These are phyloP conservation scores for Pleoardoris graminearum DNA, from an alignment of 2,329 filamentous ascomycete species.

Conservation along the genomic window DNA sequence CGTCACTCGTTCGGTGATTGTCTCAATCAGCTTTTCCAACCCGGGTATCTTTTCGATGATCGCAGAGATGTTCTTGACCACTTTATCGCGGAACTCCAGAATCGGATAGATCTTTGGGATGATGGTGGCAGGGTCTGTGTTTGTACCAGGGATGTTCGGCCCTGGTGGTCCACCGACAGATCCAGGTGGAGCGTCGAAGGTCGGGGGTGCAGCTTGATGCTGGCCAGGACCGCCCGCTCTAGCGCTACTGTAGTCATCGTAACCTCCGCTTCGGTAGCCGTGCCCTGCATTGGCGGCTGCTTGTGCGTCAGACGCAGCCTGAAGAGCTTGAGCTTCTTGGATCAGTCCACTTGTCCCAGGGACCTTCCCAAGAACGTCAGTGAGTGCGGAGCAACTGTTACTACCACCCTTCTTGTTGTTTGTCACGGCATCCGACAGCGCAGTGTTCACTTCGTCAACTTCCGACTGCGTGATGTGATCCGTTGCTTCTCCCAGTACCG, in stretches of 20 bases:
- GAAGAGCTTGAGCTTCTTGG: conserved; percentile 52
- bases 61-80: conserved; percentile 82
- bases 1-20: conserved; percentile 89
- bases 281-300: conserved; percentile 44
- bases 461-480: conserved; percentile 56
- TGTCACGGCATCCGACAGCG: conserved; percentile 47
- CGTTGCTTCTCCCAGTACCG: conserved; percentile 54
- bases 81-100: conserved; percentile 88
- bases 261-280: conserved; percentile 52
- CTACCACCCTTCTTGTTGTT: conserved; percentile 39
- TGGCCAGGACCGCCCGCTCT: conserved; percentile 49
- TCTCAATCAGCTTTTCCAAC: conserved; percentile 85
- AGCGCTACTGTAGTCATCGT: conserved; percentile 43
- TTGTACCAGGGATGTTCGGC: conserved; percentile 71
- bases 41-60: conserved; percentile 92
- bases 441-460: conserved; percentile 52
- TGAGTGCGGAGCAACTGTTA: conserved; percentile 53
- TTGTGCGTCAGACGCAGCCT: conserved; percentile 53
- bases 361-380: conserved; percentile 73
- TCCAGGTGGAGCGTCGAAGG: conserved; percentile 50
- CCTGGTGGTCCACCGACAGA: conserved; percentile 50
- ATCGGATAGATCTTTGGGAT: conserved; percentile 84
- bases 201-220: conserved; percentile 26
- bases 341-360: conserved; percentile 60
- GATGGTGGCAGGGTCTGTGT: conserved; percentile 65